Evolutionary conservation across 345 rosid genomes (phyloP), one percentile per base, ranked within the genome.

Genomic region (Sisymbrium altissimum): DNA sequence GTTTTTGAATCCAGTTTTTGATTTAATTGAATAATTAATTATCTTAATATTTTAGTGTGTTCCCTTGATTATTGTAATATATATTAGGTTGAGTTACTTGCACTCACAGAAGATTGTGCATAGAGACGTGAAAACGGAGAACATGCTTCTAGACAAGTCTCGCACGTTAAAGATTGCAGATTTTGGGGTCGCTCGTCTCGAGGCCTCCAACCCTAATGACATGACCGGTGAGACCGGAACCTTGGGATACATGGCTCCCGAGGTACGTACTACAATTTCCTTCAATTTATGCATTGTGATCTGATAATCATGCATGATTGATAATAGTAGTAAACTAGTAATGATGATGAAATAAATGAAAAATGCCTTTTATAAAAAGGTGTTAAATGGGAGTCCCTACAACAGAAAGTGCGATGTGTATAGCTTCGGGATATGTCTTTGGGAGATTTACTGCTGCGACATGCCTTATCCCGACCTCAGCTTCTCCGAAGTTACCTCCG

Each of bases 161-260:
- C 88, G 99, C 10, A 89, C 88, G 0, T 81, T 95, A 23, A 94
- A 95, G 79, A 92, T 95, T 72, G 97, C 97, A 4, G 99, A 95
- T 79, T 95, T 95, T 63, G 99, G 99, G 15, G 99, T 95, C 73
- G 99, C 97, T 61, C 92, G 99, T 33, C 84, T 92, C 8, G 99
- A 95, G 78, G 99, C 97, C 58, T 95, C 99, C 32, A 92, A 95
- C 75, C 97, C 99, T 77, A 87, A 89, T 62, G 99, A 95, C 74
- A 95, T 95, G 99, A 95, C 99, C 56, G 99, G 99, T 48, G 99
- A 95, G 83, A 95, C 99, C 8, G 99, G 99, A 77, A 95, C 99
- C 27, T 93, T 95, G 33, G 99, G 97, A 55, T 95, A 95, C 86
- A 92, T 95, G 97, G 99, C 99, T 78, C 97, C 99, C 32, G 99